These are phyloP conservation scores for Candolleomyces eurysporus DNA, from an alignment of 768 basidiomycete genomes.

Conservation along the genomic window DNA sequence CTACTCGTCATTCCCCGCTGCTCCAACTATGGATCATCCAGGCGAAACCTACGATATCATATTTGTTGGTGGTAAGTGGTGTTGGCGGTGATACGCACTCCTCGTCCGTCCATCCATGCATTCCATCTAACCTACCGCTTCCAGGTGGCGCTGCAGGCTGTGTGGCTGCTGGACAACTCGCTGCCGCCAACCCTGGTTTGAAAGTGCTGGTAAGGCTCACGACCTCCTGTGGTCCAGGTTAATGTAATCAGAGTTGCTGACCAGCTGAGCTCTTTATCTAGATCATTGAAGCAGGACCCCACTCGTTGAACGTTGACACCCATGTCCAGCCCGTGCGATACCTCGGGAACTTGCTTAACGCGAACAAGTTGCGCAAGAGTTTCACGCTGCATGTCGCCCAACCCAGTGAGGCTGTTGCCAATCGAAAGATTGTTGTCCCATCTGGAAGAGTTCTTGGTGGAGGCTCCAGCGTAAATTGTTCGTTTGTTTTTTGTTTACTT, in stretches of 20 bases:
- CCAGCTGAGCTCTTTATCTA: constrained; percentile 7
- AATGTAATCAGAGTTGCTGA: background rate
- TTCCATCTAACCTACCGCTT: too few species aligned
- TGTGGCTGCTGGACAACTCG: constrained; percentile 55
- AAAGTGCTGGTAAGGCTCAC: constrained; percentile 46
- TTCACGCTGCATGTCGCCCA: constrained; percentile 46
- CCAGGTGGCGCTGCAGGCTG: constrained; percentile 57
- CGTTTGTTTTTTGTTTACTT: constrained; percentile 12
- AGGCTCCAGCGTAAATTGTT: constrained; percentile 62
- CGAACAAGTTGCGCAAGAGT: constrained; percentile 27
- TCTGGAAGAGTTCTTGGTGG: constrained; percentile 57
- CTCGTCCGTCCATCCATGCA: too few species aligned
- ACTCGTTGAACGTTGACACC: constrained; percentile 40
- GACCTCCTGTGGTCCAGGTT: too few species aligned
- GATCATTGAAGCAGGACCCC: constrained; percentile 59
- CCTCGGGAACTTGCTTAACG: constrained; percentile 38
- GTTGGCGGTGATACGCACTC: too few species aligned
- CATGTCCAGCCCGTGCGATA: constrained; percentile 58
- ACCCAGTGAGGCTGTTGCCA: constrained; percentile 37
- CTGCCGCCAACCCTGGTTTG: constrained; percentile 49
- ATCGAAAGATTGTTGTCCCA: constrained; percentile 43
- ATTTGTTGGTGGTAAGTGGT: constrained; percentile 51
- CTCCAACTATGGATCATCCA: too few species aligned
- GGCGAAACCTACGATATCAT: constrained; percentile 38
- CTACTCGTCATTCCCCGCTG: too few species aligned